These are phyloP conservation scores for Crinitomyces ghanaensis DNA, from an alignment of 805 yeast species.

Conservation along the genomic window DNA sequence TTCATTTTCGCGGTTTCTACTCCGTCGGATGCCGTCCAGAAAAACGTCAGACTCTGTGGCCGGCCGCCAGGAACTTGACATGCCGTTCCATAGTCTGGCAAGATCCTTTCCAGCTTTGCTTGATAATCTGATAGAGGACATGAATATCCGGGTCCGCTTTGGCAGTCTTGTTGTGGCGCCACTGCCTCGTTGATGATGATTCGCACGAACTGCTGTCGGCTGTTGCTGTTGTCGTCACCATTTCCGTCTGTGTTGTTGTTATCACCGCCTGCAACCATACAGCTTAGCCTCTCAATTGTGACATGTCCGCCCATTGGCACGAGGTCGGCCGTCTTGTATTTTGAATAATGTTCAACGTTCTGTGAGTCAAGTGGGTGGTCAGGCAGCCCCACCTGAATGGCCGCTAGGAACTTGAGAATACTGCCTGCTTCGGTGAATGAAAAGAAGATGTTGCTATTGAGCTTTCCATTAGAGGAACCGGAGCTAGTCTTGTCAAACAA, in stretches of 20 bases:
- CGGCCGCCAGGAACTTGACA: slow-evolving; percentile 13
- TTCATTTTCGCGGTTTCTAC: no score
- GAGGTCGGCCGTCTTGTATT: slow-evolving; percentile 39
- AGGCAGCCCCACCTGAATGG: slow-evolving; percentile 37
- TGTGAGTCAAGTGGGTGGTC: slow-evolving; percentile 33
- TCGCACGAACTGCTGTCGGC: no score
- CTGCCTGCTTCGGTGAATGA: slow-evolving; percentile 49
- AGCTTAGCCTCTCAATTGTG: slow-evolving; percentile 38
- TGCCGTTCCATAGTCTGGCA: slow-evolving; percentile 8
- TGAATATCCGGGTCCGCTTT: slow-evolving; percentile 43
- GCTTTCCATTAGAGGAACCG: no score
- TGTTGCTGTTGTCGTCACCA: no score
- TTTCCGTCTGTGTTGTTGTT: slow-evolving; percentile 15
- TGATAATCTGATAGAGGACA: slow-evolving; percentile 30
- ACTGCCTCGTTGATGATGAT: slow-evolving; percentile 43
- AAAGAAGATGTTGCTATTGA: slow-evolving; percentile 32
- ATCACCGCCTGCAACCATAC: slow-evolving; percentile 26
- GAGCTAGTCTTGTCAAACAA: no score
- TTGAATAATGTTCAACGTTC: slow-evolving; percentile 15
- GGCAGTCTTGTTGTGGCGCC: slow-evolving; percentile 37
- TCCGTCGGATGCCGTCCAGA: no score
- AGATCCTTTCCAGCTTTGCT: slow-evolving; percentile 4
- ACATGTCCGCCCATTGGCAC: slow-evolving; percentile 50
- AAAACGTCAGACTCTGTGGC: slow-evolving; percentile 22
- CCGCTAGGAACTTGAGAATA: slow-evolving; percentile 37